These are phyloP conservation scores for Gnomoniopsis sp. DNA, from an alignment of 2,329 filamentous ascomycete genomes.

Conservation along the genomic window DNA sequence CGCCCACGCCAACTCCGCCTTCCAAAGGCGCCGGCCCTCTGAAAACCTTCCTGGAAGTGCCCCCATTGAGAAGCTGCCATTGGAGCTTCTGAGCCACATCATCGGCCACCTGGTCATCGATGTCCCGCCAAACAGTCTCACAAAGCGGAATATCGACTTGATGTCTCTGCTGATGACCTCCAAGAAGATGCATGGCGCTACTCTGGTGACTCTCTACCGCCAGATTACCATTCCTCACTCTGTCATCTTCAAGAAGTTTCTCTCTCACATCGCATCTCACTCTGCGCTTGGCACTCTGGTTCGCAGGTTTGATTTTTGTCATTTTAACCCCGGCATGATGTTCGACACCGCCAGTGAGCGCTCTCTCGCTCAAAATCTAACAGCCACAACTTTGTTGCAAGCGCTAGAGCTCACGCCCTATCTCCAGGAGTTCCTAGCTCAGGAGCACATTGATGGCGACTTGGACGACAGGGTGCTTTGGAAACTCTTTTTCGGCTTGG, in stretches of 20 bases:
- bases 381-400: constrained; percentile 66
- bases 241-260: constrained; percentile 77
- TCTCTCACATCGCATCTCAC: constrained; percentile 64
- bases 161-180: constrained; percentile 75
- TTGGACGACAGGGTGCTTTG: constrained; percentile 64
- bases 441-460: constrained; percentile 79
- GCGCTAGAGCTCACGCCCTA: constrained; percentile 71
- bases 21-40: constrained; percentile 19
- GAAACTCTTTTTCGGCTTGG: constrained; percentile 67
- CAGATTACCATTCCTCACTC: constrained; percentile 82
- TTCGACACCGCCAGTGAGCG: constrained; percentile 75
- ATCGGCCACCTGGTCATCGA: constrained; percentile 73
- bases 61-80: constrained; percentile 64
- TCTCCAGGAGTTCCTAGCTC: constrained; percentile 72
- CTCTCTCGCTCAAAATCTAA: constrained; percentile 71
- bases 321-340: constrained; percentile 77
- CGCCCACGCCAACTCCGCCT: constrained; percentile 25
- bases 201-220: constrained; percentile 71
- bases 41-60: constrained; percentile 41
- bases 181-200: constrained; percentile 68
- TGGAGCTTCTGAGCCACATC: constrained; percentile 69
- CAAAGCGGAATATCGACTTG: constrained; percentile 73
- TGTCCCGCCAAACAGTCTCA: constrained; percentile 69
- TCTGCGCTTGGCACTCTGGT: constrained; percentile 71
- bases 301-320: constrained; percentile 77